Evolutionary conservation across 2,329 filamentous ascomycete species (phyloP).

Genomic region (Reticulascus tulasneorum): DNA sequence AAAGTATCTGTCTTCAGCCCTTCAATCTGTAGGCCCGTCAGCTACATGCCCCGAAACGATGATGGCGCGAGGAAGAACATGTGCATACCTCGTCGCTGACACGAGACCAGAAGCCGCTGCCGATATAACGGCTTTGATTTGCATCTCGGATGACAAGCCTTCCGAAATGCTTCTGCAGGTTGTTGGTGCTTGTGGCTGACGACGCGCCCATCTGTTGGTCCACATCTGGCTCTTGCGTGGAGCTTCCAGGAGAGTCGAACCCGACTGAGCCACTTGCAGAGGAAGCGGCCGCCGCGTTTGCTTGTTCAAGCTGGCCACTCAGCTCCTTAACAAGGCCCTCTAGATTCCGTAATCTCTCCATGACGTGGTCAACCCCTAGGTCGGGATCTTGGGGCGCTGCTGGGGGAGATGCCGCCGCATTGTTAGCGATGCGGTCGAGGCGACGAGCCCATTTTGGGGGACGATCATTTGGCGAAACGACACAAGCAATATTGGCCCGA

Average conservation of each 20-base stretch:
- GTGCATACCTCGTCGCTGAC: conserved; percentile 49
- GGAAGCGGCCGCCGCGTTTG: conserved; percentile 25
- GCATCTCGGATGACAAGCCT: conserved; percentile 42
- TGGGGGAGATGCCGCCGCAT: conserved; percentile 25
- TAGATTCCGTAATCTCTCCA: conserved; percentile 45
- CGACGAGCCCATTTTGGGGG: conserved; percentile 53
- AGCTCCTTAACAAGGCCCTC: conserved; percentile 49
- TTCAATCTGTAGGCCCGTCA: too few species aligned
- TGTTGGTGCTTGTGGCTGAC: conserved; percentile 3
- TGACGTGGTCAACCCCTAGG: conserved; percentile 34
- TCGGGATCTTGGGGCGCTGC: conserved; percentile 16
- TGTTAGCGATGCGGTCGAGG: conserved; percentile 34
- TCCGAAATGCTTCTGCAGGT: conserved; percentile 39
- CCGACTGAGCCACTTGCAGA: too few species aligned
- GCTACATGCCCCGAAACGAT: too few species aligned
- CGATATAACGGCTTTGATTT: conserved; percentile 42
- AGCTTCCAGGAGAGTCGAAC: too few species aligned
- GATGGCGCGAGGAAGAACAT: neutral
- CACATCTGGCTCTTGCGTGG: too few species aligned
- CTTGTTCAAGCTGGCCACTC: conserved; percentile 40
- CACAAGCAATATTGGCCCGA: conserved; percentile 47
- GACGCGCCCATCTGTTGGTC: conserved; percentile 3
- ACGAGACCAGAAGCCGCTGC: conserved; percentile 51
- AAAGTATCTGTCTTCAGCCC: conserved; percentile 37
- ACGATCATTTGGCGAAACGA: conserved; percentile 44